phyloP scores from a whole-genome alignment of 257 asterid species.

The Cinchona pubescens region DNA sequence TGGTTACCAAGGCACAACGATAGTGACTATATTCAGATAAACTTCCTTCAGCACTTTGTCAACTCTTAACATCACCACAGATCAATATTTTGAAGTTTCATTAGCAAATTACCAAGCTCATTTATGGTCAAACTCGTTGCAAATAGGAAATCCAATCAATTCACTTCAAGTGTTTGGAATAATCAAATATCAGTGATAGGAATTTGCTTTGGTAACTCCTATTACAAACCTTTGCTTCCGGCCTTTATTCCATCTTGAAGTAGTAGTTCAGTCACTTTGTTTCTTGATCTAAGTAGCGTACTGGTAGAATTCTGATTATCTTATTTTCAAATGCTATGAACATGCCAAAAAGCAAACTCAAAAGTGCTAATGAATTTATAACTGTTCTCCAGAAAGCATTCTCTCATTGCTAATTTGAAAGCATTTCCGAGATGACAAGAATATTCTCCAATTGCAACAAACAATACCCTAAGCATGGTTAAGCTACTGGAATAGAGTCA shows the following conservation, averaged over 20 bases:
- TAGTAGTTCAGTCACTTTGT: neutral
- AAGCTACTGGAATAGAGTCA: neutral
- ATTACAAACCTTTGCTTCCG: neutral
- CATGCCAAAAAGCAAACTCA: neutral
- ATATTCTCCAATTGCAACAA: neutral
- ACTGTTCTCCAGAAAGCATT: neutral
- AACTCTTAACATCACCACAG: conserved; percentile 72
- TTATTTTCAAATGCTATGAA: neutral
- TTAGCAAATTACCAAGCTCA: neutral
- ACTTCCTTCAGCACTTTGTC: conserved; percentile 58
- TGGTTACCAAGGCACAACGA: conserved; percentile 81
- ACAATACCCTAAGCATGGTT: neutral
- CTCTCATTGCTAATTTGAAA: neutral
- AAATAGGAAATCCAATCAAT: conserved; percentile 1
- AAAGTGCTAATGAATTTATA: neutral
- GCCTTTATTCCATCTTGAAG: neutral
- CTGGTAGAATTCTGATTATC: too few relatives aligned
- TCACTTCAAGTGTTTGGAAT: neutral
- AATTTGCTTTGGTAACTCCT: neutral
- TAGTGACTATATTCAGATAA: conserved; percentile 61
- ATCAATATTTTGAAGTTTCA: conserved; percentile 26
- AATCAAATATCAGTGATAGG: neutral
- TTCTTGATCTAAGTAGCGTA: neutral
- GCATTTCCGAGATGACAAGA: neutral
- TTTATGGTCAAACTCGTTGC: neutral